These are phyloP conservation scores for Diaporthe sp. DNA, from an alignment of 2,329 filamentous ascomycete species.

Conservation along the genomic window DNA sequence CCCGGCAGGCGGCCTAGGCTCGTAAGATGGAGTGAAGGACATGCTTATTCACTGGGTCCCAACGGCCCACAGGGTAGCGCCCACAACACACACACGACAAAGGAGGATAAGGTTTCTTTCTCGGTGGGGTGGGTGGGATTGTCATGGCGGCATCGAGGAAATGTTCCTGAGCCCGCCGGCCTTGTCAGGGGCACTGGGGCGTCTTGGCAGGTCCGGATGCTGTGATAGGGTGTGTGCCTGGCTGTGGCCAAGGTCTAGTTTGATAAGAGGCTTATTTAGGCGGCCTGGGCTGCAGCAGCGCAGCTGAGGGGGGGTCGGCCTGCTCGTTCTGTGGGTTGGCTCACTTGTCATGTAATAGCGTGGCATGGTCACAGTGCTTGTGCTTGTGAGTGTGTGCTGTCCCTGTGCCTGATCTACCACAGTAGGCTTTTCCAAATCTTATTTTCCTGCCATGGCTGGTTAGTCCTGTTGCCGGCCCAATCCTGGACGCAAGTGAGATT, in stretches of 20 bases:
- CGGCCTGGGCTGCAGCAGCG: constrained; percentile 29
- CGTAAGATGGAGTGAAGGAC: constrained; percentile 23
- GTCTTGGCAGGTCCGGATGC: constrained; percentile 24
- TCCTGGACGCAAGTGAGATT: constrained; percentile 8
- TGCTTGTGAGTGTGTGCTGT: neutral
- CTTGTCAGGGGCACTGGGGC: constrained; percentile 32
- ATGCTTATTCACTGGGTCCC: constrained; percentile 37
- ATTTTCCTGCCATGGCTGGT: constrained; percentile 25
- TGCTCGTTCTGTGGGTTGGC: constrained; percentile 4
- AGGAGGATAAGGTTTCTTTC: constrained; percentile 34
- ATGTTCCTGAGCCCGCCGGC: constrained; percentile 26
- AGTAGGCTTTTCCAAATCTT: constrained; percentile 17
- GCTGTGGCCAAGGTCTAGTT: constrained; percentile 31
- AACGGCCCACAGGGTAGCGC: constrained; percentile 27
- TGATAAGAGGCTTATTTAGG: constrained; percentile 36
- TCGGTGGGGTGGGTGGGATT: constrained; percentile 32
- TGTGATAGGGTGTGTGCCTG: constrained; percentile 29
- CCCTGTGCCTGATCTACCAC: neutral
- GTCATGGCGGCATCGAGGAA: constrained; percentile 32
- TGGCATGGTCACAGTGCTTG: constrained; percentile 21
- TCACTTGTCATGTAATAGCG: constrained; percentile 25
- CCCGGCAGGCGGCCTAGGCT: constrained; percentile 26
- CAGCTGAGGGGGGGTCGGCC: constrained; percentile 29
- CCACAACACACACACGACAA: constrained; percentile 12
- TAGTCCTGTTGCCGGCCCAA: neutral